Conservation (phyloP, 2,329 filamentous ascomycete genomes). For the Trichophyton verrucosum region DNA sequence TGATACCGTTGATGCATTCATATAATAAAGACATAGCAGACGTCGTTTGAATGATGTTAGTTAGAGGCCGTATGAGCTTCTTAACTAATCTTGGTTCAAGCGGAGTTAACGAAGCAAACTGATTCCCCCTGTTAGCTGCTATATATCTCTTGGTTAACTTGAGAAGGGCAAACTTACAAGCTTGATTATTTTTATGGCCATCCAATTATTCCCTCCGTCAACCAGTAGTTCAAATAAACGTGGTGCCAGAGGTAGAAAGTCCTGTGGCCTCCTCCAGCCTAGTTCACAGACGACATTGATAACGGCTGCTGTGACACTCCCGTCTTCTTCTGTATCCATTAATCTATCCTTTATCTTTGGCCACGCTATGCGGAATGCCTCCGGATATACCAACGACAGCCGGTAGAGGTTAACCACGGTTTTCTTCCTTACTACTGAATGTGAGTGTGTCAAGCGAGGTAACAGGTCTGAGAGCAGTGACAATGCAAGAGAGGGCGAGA, state of each 20-base stretch:
- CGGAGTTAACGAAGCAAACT: slow-evolving; percentile 92
- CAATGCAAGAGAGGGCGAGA: slow-evolving; percentile 82
- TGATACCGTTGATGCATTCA: slow-evolving; percentile 96
- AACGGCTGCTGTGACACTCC: slow-evolving; percentile 87
- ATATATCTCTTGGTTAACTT: not conserved
- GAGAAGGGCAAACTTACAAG: slow-evolving; percentile 46
- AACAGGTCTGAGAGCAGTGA: slow-evolving; percentile 78
- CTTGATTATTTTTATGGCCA: slow-evolving; percentile 99
- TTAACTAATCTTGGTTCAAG: slow-evolving; percentile 81
- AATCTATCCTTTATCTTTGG: slow-evolving; percentile 92
- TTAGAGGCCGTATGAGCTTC: slow-evolving; percentile 81
- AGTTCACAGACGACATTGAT: slow-evolving; percentile 95
- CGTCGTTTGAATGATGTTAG: slow-evolving; percentile 85
- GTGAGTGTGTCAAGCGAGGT: slow-evolving; percentile 74
- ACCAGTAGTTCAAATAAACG: slow-evolving; percentile 85
- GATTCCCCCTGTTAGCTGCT: slow-evolving; percentile 17
- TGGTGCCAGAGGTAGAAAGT: slow-evolving; percentile 85
- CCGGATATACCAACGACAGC: slow-evolving; percentile 88
- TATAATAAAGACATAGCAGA: slow-evolving; percentile 97
- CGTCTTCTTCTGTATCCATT: slow-evolving; percentile 79
- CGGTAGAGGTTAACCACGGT: slow-evolving; percentile 89
- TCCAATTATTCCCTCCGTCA: slow-evolving; percentile 94
- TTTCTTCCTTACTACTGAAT: slow-evolving; percentile 82
- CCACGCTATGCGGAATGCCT: slow-evolving; percentile 84
- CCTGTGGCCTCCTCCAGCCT: slow-evolving; percentile 83